A percentile compares a stretch with the other conserved stretches of the same genome.
Evolutionary conservation across 75 land plant genomes (phyloP).

Genomic region (Pinus tabuliformis): DNA sequence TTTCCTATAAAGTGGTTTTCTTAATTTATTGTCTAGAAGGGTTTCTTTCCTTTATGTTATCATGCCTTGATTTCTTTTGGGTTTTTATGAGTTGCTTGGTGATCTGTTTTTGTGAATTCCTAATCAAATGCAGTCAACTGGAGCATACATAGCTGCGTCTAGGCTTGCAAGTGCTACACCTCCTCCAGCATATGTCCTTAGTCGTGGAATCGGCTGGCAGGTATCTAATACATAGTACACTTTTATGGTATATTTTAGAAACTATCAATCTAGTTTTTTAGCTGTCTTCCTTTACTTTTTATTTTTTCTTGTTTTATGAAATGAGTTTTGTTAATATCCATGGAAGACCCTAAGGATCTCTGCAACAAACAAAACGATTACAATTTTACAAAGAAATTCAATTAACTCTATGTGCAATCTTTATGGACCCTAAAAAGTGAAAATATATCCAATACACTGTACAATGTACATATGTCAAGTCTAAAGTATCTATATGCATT

Average conservation of each 20-base stretch:
- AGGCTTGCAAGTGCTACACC: slow-evolving; percentile 95
- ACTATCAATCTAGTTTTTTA: neutral
- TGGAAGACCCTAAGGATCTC: neutral
- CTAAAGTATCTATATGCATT: too few relatives aligned
- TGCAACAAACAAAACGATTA: too few relatives aligned
- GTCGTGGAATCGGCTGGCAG: slow-evolving; percentile 97
- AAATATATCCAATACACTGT: neutral
- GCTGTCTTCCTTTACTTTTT: too few relatives aligned
- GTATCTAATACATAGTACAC: slow-evolving; percentile 8
- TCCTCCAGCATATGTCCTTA: slow-evolving; percentile 93
- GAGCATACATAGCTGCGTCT: slow-evolving; percentile 84
- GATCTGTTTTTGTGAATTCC: neutral
- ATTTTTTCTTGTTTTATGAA: neutral
- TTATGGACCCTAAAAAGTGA: too few relatives aligned
- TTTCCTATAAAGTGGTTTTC: neutral
- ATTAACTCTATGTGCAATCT: too few relatives aligned
- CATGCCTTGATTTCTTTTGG: neutral
- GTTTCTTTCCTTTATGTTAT: neutral
- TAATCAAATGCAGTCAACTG: slow-evolving; percentile 75
- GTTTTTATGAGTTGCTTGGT: neutral
- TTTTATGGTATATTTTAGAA: neutral
- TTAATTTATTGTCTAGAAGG: neutral
- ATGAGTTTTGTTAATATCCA: neutral
- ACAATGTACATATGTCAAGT: neutral
- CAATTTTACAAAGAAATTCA: too few relatives aligned